Base-by-base conservation (phyloP, 176 grass and related monocot species). In the Calamus simplicifolius region DNA sequence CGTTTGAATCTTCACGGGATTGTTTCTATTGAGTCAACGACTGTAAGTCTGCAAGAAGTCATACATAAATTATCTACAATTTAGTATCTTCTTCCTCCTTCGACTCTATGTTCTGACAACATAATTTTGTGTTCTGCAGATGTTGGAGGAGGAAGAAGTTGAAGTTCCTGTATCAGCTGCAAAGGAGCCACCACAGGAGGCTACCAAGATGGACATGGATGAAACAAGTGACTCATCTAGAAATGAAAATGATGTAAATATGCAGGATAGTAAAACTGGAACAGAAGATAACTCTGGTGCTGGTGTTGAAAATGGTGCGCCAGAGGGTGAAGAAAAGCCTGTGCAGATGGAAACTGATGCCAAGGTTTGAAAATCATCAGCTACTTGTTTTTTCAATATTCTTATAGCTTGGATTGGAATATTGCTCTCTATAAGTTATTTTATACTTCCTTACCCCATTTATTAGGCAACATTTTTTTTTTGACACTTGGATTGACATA, bases 1-100 rank as follows among this genome's bases (percentile, higher is more conserved):
- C 77, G 86, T 14, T 69, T 95, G 51, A 89, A 86, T 72, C 88
- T 95, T 27, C 80, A 95, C 74, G 90, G 90, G n/a, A 69, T 95
- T 27, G 90, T 95, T 29, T 71, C 80, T 49, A 68, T 95, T 54
- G 90, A 95, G 30, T 95, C 90, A 58, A 85, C 90, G 73, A 73
- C 4, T 55, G 90, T 89, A 83, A 80, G 71, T 70, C 12, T 27
- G 15, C 3, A 58, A 14, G 26, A 59, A 48, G 21, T 56, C 54
- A 19, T 49, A 43, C 16, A 58, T 16, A 56, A 49, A 48, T 19
- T 75, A n/a, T 58, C 3, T 49, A 74, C 56, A 56, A 2, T 35
- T 57, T 25, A 21, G 3, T 6, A 64, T 12, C 4, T 43, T 38
- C 38, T 6, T 49, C 29, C 17, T 23, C 26, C 6, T 75, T 58